Percentiles rank a stretch among this genome's conserved stretches.
phyloP scores from a whole-genome alignment of 148 eudicot genomes.

The Chenopodium suecicum region DNA sequence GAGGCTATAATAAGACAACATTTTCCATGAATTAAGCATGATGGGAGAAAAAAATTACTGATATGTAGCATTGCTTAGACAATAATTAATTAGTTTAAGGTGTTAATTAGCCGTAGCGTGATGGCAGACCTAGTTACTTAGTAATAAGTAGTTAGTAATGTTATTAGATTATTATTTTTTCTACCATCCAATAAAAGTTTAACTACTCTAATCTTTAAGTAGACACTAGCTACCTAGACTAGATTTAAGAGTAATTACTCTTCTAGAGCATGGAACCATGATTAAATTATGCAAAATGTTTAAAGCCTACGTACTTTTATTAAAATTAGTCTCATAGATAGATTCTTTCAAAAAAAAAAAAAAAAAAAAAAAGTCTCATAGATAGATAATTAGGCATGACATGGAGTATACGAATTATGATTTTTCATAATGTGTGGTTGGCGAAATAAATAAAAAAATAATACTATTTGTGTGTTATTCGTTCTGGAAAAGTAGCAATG shows the following conservation, averaged over 20 bases:
- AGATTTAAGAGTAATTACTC: neutral
- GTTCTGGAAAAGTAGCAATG: too few species aligned
- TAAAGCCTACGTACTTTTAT: too few species aligned
- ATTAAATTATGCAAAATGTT: neutral
- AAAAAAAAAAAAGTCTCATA: too few species aligned
- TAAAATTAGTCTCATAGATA: too few species aligned
- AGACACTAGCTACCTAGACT: neutral
- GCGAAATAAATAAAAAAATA: too few species aligned
- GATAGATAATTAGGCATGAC: too few species aligned
- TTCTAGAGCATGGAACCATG: neutral
- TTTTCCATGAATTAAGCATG: conserved; percentile 29
- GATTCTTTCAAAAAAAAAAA: too few species aligned
- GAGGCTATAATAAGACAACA: conserved; percentile 29
- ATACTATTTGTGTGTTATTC: too few species aligned
- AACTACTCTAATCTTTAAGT: neutral
- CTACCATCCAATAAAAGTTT: neutral
- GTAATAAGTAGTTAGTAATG: neutral
- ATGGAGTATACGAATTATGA: too few species aligned
- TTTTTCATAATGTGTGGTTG: too few species aligned
- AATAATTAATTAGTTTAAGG: conserved; percentile 2
- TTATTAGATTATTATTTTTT: neutral
- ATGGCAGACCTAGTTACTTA: conserved; percentile 16
- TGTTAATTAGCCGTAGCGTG: conserved; percentile 25
- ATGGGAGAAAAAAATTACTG: neutral
- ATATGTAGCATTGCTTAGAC: neutral